These are phyloP conservation scores for Pseudohalonectria lignicola DNA, from an alignment of 2,329 filamentous ascomycete genomes.

Conservation along the genomic window DNA sequence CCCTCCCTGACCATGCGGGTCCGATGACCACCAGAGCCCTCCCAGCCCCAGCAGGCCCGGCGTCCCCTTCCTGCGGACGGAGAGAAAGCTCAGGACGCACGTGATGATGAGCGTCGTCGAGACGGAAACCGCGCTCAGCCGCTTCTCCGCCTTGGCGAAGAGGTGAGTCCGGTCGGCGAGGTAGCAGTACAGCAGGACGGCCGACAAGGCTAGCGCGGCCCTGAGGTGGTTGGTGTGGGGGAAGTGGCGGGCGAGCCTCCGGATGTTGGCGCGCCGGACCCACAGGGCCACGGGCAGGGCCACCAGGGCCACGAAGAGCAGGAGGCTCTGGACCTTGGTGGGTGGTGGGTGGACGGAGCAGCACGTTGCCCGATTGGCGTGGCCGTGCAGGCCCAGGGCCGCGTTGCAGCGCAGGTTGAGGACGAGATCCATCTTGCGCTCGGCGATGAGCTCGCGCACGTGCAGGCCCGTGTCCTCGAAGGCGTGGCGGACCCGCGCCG, in stretches of 20 bases:
- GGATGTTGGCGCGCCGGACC: neutral
- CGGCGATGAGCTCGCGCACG: constrained; percentile 30
- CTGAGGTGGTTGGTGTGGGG: neutral
- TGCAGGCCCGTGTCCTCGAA: constrained; percentile 38
- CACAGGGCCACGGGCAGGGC: constrained; percentile 12
- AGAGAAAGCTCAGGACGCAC: neutral
- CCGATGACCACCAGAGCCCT: no score
- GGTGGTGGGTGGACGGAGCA: constrained; percentile 31
- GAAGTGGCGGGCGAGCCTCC: neutral
- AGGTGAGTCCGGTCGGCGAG: constrained; percentile 41
- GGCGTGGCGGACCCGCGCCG: constrained; percentile 13
- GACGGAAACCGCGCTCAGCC: constrained; percentile 17
- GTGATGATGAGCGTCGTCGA: neutral
- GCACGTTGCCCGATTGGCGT: constrained; percentile 38
- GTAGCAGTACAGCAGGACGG: constrained; percentile 30
- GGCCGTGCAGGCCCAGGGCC: constrained; percentile 21
- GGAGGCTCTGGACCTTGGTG: constrained; percentile 21
- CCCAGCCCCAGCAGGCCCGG: neutral
- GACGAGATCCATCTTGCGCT: constrained; percentile 37
- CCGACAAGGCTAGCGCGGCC: neutral
- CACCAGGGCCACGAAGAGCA: constrained; percentile 16
- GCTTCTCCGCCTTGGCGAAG: constrained; percentile 39
- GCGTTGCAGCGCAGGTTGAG: constrained; percentile 45
- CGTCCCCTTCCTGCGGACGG: neutral
- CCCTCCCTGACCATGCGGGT: neutral